Evolutionary conservation across 768 basidiomycete species (phyloP).

Genomic region (Podaxis rugospora): DNA sequence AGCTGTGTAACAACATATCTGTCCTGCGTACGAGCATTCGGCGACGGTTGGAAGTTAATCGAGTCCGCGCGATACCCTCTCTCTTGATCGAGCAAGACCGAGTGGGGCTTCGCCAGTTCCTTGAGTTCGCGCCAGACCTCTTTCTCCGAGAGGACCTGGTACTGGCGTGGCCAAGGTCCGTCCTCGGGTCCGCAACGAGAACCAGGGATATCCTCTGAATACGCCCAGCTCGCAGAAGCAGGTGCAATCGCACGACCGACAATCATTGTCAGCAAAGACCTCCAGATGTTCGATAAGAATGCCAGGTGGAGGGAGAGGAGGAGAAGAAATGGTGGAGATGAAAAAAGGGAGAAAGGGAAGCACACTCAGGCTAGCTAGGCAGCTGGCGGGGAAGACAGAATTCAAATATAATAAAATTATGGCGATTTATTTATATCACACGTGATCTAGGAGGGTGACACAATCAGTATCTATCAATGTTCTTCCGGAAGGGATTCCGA

Average conservation of each 20-base stretch:
- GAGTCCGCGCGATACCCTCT: conserved; percentile 36
- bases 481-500: conserved; percentile 25
- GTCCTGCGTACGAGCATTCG: conserved; percentile 53
- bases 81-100: conserved; percentile 11
- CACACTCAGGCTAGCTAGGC: background rate
- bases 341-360: background rate
- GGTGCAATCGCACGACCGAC: conserved; percentile 24
- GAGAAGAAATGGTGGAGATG: background rate
- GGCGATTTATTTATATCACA: background rate
- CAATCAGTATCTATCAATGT: background rate
- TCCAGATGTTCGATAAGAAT: conserved; percentile 14
- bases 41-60: conserved; percentile 66
- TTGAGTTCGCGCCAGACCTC: conserved; percentile 52
- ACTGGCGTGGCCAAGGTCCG: conserved; percentile 60
- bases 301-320: background rate
- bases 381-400: background rate
- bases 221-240: conserved; percentile 4
- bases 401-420: conserved; percentile 6
- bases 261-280: conserved; percentile 30
- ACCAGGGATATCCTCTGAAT: conserved; percentile 59
- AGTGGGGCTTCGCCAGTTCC: conserved; percentile 46
- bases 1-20: conserved; percentile 57
- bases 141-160: conserved; percentile 43
- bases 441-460: conserved; percentile 1
- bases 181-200: conserved; percentile 60